These are phyloP conservation scores for Helicostylum pulchrum DNA, from an alignment of 192 early-diverging fungal genomes.

Conservation along the genomic window DNA sequence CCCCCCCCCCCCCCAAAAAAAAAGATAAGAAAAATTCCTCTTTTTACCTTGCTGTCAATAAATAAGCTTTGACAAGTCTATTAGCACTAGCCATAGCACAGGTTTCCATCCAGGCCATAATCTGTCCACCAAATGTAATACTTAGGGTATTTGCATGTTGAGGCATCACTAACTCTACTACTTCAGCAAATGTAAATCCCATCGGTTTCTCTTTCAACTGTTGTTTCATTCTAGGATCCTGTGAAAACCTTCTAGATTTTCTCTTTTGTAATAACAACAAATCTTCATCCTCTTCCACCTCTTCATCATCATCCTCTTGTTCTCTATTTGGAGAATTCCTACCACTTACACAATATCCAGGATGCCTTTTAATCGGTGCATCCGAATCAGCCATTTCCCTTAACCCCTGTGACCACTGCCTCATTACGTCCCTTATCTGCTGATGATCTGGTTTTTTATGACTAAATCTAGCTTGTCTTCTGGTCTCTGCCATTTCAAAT, in stretches of 20 bases:
- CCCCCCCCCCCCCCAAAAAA: background rate
- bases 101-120: constrained; percentile 71
- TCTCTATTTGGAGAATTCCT: background rate
- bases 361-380: constrained; percentile 30
- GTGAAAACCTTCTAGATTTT: constrained; percentile 12
- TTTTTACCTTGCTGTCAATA: constrained; percentile 57
- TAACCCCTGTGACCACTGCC: constrained; percentile 40
- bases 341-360: background rate
- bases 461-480: constrained; percentile 42
- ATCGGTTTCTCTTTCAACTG: constrained; percentile 27
- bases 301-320: constrained; percentile 17
- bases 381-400: constrained; percentile 18
- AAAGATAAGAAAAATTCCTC: background rate
- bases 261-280: background rate
- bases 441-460: constrained; percentile 22
- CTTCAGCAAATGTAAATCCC: constrained; percentile 54
- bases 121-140: constrained; percentile 72
- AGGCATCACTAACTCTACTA: constrained; percentile 65
- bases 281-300: background rate
- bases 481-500: constrained; percentile 54
- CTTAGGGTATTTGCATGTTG: constrained; percentile 66
- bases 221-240: constrained; percentile 26
- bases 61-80: constrained; percentile 47
- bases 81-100: constrained; percentile 58
- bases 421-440: constrained; percentile 40